Evolutionary conservation across 306 rosid genomes (phyloP).

Genomic region (Citrullus colocynthis): DNA sequence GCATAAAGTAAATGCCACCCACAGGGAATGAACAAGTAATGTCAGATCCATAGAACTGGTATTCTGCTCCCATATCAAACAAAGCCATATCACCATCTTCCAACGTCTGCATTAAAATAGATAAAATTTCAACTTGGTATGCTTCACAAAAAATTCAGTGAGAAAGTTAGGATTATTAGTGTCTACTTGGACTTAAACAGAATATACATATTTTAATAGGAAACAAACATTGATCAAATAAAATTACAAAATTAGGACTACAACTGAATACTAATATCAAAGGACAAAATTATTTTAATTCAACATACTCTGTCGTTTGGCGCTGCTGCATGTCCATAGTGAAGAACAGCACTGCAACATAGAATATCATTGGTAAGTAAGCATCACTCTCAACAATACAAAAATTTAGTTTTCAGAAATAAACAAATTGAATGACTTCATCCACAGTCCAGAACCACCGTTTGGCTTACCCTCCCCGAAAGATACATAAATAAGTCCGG

Average conservation of each 20-base stretch:
- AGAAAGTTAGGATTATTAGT: background rate
- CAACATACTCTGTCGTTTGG: slow-evolving; percentile 70
- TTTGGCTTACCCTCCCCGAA: background rate
- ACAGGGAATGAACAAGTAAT: slow-evolving; percentile 90
- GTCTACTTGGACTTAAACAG: background rate
- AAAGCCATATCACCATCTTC: slow-evolving; percentile 87
- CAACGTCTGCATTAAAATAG: slow-evolving; percentile 39
- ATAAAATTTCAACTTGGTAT: background rate
- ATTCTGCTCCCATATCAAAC: slow-evolving; percentile 98
- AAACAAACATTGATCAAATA: too few relatives aligned
- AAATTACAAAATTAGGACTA: too few relatives aligned
- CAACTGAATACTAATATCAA: background rate
- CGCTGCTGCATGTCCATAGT: slow-evolving; percentile 93
- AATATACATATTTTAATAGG: too few relatives aligned
- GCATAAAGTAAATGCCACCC: slow-evolving; percentile 22
- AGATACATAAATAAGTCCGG: background rate
- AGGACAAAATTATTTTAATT: background rate
- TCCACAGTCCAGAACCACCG: background rate
- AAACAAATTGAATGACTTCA: background rate
- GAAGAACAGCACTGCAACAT: slow-evolving; percentile 72
- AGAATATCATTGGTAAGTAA: slow-evolving; percentile 13
- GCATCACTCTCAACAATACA: background rate
- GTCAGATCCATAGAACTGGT: slow-evolving; percentile 88
- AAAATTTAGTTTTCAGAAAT: background rate
- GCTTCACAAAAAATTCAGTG: background rate